phyloP scores from a whole-genome alignment of 2,329 filamentous ascomycete genomes.

The Ascochyta viciae-villosae region DNA sequence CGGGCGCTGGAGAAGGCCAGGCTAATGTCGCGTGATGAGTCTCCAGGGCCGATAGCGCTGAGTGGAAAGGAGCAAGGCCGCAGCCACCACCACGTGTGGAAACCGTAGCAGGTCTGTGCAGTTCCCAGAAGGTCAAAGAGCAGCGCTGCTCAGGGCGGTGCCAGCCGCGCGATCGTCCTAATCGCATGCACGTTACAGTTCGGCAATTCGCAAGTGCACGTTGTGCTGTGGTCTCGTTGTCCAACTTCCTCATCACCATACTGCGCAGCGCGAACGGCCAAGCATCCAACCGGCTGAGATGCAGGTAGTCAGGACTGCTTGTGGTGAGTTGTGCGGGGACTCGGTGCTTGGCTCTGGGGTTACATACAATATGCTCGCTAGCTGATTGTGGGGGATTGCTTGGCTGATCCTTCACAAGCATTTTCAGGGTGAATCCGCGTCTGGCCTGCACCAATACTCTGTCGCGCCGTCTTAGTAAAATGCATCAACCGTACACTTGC shows the following conservation, averaged over 20 bases:
- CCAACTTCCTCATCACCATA: neutral
- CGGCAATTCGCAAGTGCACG: neutral
- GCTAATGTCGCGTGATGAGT: constrained; percentile 24
- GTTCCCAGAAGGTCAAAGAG: constrained; percentile 22
- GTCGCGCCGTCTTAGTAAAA: neutral
- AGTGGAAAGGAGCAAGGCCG: constrained; percentile 13
- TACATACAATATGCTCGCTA: constrained; percentile 6
- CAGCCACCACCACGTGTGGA: constrained; percentile 34
- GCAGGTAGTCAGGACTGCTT: neutral
- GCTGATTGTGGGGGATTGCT: constrained; percentile 31
- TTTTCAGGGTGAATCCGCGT: neutral
- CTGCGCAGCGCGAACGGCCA: neutral
- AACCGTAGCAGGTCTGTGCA: constrained; percentile 25
- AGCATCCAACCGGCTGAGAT: neutral
- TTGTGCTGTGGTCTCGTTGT: neutral
- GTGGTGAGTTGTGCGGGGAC: constrained; percentile 25
- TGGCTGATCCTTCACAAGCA: constrained; percentile 6
- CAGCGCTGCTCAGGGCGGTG: constrained; percentile 22
- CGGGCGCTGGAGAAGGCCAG: neutral
- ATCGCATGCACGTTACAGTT: constrained; percentile 11
- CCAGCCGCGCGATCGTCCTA: constrained; percentile 21
- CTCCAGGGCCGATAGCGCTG: constrained; percentile 14
- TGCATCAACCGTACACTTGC: neutral
- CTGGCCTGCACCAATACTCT: neutral
- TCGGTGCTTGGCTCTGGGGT: constrained; percentile 11